Evolutionary conservation across 75 land plant genomes (phyloP).

Genomic region (Sequoiadendron giganteum): DNA sequence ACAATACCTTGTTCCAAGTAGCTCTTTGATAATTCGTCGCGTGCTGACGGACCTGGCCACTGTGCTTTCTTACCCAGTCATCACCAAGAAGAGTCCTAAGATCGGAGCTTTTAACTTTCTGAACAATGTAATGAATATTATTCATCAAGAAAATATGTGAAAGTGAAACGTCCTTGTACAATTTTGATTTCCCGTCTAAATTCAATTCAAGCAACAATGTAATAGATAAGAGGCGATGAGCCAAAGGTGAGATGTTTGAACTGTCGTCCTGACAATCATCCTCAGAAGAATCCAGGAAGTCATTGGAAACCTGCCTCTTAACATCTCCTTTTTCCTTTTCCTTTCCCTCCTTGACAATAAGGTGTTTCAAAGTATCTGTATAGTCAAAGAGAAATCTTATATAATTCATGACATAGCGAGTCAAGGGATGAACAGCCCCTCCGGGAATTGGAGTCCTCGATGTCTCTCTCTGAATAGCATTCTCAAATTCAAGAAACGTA

Average conservation of each 20-base stretch:
- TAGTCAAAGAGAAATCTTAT: constrained; percentile 40
- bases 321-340: background rate
- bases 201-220: constrained; percentile 46
- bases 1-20: constrained; percentile 50
- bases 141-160: constrained; percentile 69
- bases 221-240: constrained; percentile 35
- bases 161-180: constrained; percentile 60
- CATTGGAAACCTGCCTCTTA: background rate
- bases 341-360: constrained; percentile 19
- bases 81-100: constrained; percentile 49
- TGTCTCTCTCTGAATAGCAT: constrained; percentile 28
- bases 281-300: background rate
- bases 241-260: constrained; percentile 28
- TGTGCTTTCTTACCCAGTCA: constrained; percentile 54
- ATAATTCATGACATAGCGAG: constrained; percentile 81
- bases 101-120: constrained; percentile 59
- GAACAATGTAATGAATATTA: constrained; percentile 66
- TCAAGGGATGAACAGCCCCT: constrained; percentile 65
- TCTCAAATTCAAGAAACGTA: constrained; percentile 48
- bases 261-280: constrained; percentile 11
- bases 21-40: constrained; percentile 54
- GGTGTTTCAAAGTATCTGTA: constrained; percentile 31
- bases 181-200: constrained; percentile 57
- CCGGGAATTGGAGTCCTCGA: constrained; percentile 43
- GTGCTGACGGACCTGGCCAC: constrained; percentile 43